A percentile compares a stretch with the other conserved stretches of the same genome.
Evolutionary conservation across 1,139 yeast genomes (phyloP).

Genomic region (Debaryomycetaceae sp.): DNA sequence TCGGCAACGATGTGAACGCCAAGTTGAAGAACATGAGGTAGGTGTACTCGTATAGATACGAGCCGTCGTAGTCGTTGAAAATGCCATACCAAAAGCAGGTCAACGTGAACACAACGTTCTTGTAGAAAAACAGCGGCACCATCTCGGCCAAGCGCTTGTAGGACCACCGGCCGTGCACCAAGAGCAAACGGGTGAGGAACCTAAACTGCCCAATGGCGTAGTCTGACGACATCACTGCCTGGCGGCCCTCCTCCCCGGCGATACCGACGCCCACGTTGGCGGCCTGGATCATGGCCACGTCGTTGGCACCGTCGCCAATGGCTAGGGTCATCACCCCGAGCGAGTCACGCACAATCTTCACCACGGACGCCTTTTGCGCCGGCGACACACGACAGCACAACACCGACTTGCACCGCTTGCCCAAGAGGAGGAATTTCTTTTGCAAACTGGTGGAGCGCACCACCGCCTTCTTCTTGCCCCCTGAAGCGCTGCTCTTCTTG

Average conservation of each 20-base stretch:
- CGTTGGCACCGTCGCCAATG: slow-evolving; percentile 67
- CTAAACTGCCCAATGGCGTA: slow-evolving; percentile 65
- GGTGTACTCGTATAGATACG: slow-evolving; percentile 59
- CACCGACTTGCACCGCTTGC: slow-evolving; percentile 58
- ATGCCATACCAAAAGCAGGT: slow-evolving; percentile 63
- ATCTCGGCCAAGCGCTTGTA: slow-evolving; percentile 59
- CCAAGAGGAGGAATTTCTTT: slow-evolving; percentile 47
- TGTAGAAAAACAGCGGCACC: slow-evolving; percentile 64
- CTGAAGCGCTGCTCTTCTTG: slow-evolving; percentile 18
- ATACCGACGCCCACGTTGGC: slow-evolving; percentile 65
- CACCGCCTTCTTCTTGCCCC: slow-evolving; percentile 12
- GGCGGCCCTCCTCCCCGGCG: slow-evolving; percentile 68
- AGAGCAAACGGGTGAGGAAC: slow-evolving; percentile 46
- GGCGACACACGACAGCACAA: slow-evolving; percentile 66
- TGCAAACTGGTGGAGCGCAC: slow-evolving; percentile 4
- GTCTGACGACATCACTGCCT: slow-evolving; percentile 65
- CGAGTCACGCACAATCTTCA: slow-evolving; percentile 45
- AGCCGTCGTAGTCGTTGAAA: slow-evolving; percentile 55
- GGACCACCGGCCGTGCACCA: slow-evolving; percentile 66
- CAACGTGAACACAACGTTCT: slow-evolving; percentile 56
- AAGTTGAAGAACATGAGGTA: slow-evolving; percentile 61
- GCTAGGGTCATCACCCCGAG: slow-evolving; percentile 61
- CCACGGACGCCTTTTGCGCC: slow-evolving; percentile 58
- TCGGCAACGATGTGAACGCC: slow-evolving; percentile 62
- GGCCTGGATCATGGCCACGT: slow-evolving; percentile 66